Base-by-base conservation (phyloP, 345 rosid genomes). In the Xanthoceras sorbifolium region DNA sequence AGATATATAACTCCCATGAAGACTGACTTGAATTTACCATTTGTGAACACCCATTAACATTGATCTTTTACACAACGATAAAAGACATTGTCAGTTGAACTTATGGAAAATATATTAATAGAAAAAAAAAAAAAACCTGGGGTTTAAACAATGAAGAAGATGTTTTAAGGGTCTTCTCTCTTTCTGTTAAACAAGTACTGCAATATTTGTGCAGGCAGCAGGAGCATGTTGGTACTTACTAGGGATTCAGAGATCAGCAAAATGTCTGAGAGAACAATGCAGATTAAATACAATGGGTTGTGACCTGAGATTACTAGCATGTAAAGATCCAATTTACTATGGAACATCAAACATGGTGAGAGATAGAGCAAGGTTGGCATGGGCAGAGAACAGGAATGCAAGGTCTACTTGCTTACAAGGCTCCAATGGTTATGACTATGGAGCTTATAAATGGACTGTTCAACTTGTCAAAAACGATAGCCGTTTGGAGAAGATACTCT, bases 141-240 rank as follows among this genome's bases (percentile, higher is more conserved):
- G 7, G 20, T 50, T 50, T 46, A 11, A 15, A 12, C 52, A 14
- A 46, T 46, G n/a, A n/a, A 65, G 50, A 65, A 9, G 1, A 40
- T 40, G 54, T 40, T 42, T 10, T 48, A 38, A 23, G 29, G 18
- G 29, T 4, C 3, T 1, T 34, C 25, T 72, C 26, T 71, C 52
- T 26, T 7, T 72, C 48, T 63, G 2, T 22, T 3, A 5, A 32
- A 62, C 62, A 57, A 20, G 62, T 57, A n/a, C n/a, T n/a, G 62
- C 25, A 57, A 57, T n/a, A 4, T 11, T 17, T 9, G 29, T 60
- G 71, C 82, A 95, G 99, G 98, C 94, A 8, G 97, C 97, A 6
- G 99, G 99, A 74, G 99, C 98, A 34, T 96, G 98, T 81, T 96
- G 99, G 99, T 96, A 96, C 84, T 87, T 96, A 72, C 71, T 96